phyloP scores from a whole-genome alignment of 176 grass and related monocot genomes.

The Bromus sterilis region DNA sequence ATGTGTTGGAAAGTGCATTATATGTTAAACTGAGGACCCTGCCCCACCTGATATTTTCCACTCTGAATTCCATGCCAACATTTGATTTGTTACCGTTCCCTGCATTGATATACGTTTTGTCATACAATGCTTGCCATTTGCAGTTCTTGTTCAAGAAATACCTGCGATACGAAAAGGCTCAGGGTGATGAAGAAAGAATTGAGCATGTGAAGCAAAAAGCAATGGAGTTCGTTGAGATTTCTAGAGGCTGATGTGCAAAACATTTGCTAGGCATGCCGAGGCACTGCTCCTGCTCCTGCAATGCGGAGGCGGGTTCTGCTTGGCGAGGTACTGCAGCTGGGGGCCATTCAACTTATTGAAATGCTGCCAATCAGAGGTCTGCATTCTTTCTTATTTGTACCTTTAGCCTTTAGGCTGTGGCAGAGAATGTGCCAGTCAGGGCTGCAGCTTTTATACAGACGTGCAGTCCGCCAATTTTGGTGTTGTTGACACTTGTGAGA shows the following conservation, averaged over 20 bases:
- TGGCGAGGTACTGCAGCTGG: not conserved
- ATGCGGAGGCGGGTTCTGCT: not conserved
- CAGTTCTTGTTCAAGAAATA: slow-evolving; percentile 98
- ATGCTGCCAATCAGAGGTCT: not conserved
- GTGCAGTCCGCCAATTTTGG: not conserved
- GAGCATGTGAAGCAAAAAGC: slow-evolving; percentile 74
- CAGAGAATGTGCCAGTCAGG: not conserved
- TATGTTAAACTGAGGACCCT: not conserved
- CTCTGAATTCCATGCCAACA: not conserved
- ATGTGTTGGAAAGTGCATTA: not conserved
- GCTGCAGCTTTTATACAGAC: not conserved
- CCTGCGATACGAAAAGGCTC: slow-evolving; percentile 61
- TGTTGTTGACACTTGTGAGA: not conserved
- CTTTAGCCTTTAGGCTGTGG: not conserved
- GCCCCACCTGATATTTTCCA: not conserved
- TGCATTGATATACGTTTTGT: not conserved
- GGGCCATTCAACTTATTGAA: not conserved
- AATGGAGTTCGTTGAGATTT: slow-evolving; percentile 74
- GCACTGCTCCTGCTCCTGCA: not conserved
- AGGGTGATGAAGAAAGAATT: slow-evolving; percentile 42
- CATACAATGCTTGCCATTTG: not conserved
- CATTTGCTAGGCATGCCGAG: not conserved
- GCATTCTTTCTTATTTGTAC: not conserved
- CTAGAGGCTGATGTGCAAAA: not conserved
- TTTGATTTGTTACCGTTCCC: not conserved